A percentile compares a stretch with the other conserved stretches of the same genome.
Conservation (phyloP, 169 alveolate genomes). For the Amoebophrya sp. region DNA sequence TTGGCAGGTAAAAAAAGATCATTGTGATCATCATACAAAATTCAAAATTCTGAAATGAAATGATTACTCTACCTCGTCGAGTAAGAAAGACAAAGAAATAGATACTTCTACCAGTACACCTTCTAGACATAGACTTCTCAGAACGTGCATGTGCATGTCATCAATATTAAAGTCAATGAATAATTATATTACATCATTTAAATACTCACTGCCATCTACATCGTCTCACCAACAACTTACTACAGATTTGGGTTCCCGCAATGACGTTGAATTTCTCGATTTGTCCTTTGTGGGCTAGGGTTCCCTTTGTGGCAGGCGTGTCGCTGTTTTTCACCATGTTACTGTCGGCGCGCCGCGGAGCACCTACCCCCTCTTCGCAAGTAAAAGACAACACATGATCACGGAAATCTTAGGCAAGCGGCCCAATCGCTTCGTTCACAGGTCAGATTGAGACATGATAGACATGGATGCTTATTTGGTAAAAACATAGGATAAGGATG, state of each 20-base stretch:
- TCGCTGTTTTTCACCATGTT: neutral
- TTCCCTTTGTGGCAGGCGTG: neutral
- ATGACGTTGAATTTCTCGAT: neutral
- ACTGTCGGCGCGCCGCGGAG: neutral
- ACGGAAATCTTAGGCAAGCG: no score
- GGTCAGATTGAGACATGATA: no score
- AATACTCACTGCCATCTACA: no score
- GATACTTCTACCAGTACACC: neutral
- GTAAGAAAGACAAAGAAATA: neutral
- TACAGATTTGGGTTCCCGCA: neutral
- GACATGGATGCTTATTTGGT: no score
- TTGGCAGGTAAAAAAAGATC: neutral
- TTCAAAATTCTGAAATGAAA: neutral
- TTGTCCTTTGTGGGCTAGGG: neutral
- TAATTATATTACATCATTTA: neutral
- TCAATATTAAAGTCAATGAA: no score
- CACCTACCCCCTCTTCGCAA: no score
- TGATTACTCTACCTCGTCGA: neutral
- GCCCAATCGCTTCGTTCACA: no score
- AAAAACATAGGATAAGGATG: no score
- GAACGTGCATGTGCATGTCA: neutral
- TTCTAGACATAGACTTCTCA: neutral
- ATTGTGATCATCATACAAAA: neutral
- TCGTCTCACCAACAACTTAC: neutral
- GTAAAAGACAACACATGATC: no score